Conservation (phyloP, 306 rosid genomes). For the Coriaria nepalensis region DNA sequence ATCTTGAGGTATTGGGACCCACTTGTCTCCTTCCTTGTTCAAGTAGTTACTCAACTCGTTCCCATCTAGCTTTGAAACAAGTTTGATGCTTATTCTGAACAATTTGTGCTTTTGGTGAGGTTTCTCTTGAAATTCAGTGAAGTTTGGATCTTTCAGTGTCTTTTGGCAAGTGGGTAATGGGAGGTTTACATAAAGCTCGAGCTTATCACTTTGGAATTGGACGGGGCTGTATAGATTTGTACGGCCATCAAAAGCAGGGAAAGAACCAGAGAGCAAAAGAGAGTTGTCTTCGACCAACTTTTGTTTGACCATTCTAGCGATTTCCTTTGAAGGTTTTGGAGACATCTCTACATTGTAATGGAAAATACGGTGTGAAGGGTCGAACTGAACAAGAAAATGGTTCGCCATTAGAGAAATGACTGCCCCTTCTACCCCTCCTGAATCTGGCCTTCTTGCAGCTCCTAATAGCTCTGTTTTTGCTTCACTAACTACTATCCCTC, state of each 20-base stretch:
- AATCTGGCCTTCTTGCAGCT: constrained; percentile 83
- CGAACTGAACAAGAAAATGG: constrained; percentile 76
- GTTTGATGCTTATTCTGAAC: constrained; percentile 58
- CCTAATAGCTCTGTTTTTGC: constrained; percentile 39
- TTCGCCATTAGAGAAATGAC: constrained; percentile 75
- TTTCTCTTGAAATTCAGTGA: constrained; percentile 29
- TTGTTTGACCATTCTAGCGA: constrained; percentile 66
- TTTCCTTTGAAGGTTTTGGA: constrained; percentile 79
- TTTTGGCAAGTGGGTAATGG: constrained; percentile 41
- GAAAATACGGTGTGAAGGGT: constrained; percentile 51
- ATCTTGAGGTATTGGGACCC: constrained; percentile 93
- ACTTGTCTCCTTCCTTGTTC: constrained; percentile 64
- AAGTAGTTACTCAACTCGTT: constrained; percentile 55
- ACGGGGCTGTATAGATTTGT: constrained; percentile 75
- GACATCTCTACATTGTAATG: constrained; percentile 94
- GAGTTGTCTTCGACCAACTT: constrained; percentile 58
- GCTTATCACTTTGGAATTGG: constrained; percentile 73
- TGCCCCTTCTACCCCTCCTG: constrained; percentile 87
- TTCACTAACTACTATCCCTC: constrained; percentile 22
- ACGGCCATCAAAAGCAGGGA: constrained; percentile 84
- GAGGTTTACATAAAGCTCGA: constrained; percentile 72
- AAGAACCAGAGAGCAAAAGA: constrained; percentile 51
- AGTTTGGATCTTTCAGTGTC: constrained; percentile 25
- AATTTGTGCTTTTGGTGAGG: constrained; percentile 36
- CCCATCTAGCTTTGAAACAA: constrained; percentile 73